Evolutionary conservation across 108 stramenopile species (phyloP).

Genomic region (Fistulifera pelliculosa): DNA sequence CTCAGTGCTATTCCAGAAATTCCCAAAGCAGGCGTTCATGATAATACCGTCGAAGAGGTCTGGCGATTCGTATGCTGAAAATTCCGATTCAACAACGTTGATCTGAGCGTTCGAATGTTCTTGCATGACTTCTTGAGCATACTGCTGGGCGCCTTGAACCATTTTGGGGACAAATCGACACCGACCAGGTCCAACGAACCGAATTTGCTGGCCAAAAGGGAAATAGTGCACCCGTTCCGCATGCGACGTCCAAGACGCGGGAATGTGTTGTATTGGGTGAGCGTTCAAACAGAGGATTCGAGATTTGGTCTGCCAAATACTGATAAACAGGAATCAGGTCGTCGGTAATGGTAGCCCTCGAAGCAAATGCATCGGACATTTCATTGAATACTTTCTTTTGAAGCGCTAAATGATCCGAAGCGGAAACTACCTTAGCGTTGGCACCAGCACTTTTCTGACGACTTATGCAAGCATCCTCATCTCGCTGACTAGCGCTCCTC

Average conservation of each 20-base stretch:
- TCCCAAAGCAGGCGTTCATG: conserved; percentile 32
- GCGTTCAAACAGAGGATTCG: too few relatives aligned
- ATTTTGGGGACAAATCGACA: conserved; percentile 20
- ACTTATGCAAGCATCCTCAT: too few relatives aligned
- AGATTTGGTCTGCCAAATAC: too few relatives aligned
- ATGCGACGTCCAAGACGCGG: conserved; percentile 27
- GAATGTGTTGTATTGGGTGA: background rate
- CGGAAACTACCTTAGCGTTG: too few relatives aligned
- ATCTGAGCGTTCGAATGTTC: conserved; percentile 11
- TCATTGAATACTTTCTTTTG: too few relatives aligned
- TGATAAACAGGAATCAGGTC: too few relatives aligned
- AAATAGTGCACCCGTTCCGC: conserved; percentile 28
- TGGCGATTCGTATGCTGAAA: conserved; percentile 10
- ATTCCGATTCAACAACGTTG: conserved; percentile 8
- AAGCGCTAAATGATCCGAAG: too few relatives aligned
- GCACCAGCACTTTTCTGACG: too few relatives aligned
- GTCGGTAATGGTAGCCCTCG: too few relatives aligned
- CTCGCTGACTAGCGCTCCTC: too few relatives aligned
- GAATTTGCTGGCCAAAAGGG: background rate
- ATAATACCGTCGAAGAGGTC: conserved; percentile 14
- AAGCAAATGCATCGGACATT: too few relatives aligned
- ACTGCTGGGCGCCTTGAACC: conserved; percentile 11
- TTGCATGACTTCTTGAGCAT: conserved; percentile 12
- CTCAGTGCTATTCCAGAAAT: conserved; percentile 11
- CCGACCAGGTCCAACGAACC: conserved; percentile 15